Percentiles rank a stretch among this genome's conserved stretches.
Evolutionary conservation across 2,329 filamentous ascomycete genomes (phyloP).

Genomic region (Aspergillus spinulosporus): DNA sequence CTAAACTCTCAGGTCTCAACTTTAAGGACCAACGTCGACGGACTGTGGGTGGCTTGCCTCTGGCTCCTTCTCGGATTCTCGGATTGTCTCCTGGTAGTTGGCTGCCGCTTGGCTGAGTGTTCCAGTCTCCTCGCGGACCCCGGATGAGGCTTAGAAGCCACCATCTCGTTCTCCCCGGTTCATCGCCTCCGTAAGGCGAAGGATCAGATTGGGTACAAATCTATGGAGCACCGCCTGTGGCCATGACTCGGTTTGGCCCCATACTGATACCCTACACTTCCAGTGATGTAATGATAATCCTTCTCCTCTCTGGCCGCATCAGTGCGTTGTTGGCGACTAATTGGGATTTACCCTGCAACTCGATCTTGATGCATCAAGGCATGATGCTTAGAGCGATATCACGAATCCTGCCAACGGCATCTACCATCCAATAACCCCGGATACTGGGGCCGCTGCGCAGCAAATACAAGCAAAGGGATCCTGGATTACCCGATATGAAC

Average conservation of each 20-base stretch:
- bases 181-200: neutral
- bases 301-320: neutral
- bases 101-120: neutral
- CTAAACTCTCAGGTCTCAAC: neutral
- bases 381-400: slow-evolving; percentile 3
- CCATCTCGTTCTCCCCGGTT: neutral
- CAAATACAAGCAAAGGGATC: slow-evolving; percentile 2
- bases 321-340: neutral
- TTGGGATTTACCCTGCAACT: slow-evolving; percentile 6
- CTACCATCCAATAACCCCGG: neutral
- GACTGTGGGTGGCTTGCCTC: too few relatives aligned
- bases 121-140: neutral
- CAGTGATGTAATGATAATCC: slow-evolving; percentile 4
- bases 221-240: neutral
- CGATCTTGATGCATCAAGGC: neutral
- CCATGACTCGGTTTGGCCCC: slow-evolving; percentile 2
- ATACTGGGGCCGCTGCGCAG: slow-evolving; percentile 4
- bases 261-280: neutral
- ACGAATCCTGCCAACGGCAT: neutral
- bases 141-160: neutral
- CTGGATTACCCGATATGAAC: neutral
- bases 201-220: slow-evolving; percentile 4
- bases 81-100: neutral
- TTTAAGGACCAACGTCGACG: too few relatives aligned
- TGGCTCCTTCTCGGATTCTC: neutral